Percentiles rank a stretch among this genome's conserved stretches.
phyloP scores from a whole-genome alignment of 352 stramenopile species.

The Globisporangium cederbergense region DNA sequence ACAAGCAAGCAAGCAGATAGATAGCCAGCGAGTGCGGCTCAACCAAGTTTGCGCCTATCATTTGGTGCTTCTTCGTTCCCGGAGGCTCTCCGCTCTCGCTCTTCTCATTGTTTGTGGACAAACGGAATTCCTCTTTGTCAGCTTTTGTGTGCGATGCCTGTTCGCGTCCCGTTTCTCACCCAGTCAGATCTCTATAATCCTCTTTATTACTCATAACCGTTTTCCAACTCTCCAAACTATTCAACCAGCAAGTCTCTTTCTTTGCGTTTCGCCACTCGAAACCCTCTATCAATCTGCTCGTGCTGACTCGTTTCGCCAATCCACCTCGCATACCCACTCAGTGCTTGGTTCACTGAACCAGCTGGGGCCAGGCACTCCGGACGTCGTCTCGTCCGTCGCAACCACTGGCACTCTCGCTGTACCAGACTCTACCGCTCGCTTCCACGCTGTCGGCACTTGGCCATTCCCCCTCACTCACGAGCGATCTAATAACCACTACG shows the following conservation, averaged over 20 bases:
- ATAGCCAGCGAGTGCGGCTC: background rate
- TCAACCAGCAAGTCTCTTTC: background rate
- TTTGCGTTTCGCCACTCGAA: slow-evolving; percentile 6
- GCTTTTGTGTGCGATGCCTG: slow-evolving; percentile 5
- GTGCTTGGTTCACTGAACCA: slow-evolving; percentile 8
- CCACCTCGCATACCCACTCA: background rate
- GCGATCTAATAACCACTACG: background rate
- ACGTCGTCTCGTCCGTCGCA: background rate
- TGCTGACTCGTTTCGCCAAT: slow-evolving; percentile 2
- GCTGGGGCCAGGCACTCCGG: background rate
- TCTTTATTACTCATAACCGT: background rate
- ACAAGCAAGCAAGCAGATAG: background rate
- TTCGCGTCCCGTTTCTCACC: background rate
- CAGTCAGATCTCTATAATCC: slow-evolving; percentile 2
- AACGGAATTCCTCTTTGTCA: slow-evolving; percentile 1
- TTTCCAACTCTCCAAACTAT: background rate
- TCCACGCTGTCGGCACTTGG: background rate
- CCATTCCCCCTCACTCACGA: background rate
- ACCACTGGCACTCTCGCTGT: background rate
- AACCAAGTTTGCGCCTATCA: background rate
- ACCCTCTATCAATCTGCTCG: background rate
- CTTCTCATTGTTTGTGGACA: background rate
- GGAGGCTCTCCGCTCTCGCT: background rate
- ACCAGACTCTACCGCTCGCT: background rate
- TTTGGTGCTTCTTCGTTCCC: slow-evolving; percentile 2